Percentiles rank a stretch among this genome's conserved stretches.
These are phyloP conservation scores for Kuraishia molischiana DNA, from an alignment of 805 yeast species.

Conservation along the genomic window DNA sequence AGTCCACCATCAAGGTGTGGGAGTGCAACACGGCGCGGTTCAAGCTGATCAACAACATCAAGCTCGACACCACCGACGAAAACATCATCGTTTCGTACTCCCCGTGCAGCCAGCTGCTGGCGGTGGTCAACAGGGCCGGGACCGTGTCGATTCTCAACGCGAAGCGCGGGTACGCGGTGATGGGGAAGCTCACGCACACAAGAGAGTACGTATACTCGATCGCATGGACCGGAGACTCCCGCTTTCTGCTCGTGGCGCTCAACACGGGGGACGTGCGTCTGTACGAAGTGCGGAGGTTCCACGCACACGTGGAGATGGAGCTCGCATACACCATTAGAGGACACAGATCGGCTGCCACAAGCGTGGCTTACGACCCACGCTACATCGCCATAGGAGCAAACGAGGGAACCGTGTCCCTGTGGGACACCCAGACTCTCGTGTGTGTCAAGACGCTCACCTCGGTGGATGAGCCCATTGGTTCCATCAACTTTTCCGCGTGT, in stretches of 20 bases:
- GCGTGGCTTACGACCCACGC: conserved; percentile 25
- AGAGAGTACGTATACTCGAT: conserved; percentile 24
- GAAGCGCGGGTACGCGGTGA: neutral
- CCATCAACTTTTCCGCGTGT: conserved; percentile 25
- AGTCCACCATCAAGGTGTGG: conserved; percentile 32
- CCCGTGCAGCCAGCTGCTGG: conserved; percentile 27
- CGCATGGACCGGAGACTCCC: conserved; percentile 22
- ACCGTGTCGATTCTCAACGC: conserved; percentile 19
- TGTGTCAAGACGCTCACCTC: conserved; percentile 20
- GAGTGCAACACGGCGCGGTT: conserved; percentile 19
- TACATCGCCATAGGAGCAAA: conserved; percentile 31
- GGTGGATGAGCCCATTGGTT: conserved; percentile 31
- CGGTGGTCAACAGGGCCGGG: conserved; percentile 25
- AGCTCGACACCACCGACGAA: conserved; percentile 9
- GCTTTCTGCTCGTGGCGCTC: conserved; percentile 25
- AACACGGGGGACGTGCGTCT: conserved; percentile 27
- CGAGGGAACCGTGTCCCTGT: conserved; percentile 35
- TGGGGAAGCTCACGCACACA: neutral
- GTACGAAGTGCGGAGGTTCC: conserved; percentile 6
- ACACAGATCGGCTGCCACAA: conserved; percentile 28
- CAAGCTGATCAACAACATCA: conserved; percentile 6
- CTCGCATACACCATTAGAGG: conserved; percentile 18
- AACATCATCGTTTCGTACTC: conserved; percentile 22
- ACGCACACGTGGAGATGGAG: neutral
- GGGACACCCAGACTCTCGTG: conserved; percentile 25